Conservation (phyloP, 2,329 filamentous ascomycete genomes). For the Paraphaeosphaeria sporulosa region DNA sequence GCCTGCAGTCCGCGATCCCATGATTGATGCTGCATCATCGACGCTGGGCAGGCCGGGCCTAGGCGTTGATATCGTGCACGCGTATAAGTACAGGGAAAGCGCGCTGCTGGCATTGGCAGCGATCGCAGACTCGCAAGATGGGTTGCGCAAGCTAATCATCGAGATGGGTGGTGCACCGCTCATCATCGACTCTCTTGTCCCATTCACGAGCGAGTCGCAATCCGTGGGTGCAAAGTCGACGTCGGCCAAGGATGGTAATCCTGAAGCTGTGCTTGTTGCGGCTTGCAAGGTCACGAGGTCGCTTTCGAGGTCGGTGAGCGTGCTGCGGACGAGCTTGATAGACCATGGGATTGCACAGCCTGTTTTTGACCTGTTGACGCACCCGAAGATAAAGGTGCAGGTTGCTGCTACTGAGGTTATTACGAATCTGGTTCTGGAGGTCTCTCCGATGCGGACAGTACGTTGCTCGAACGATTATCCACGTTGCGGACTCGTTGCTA, state of each 20-base stretch:
- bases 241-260: conserved; percentile 73
- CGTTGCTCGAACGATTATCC: conserved; percentile 44
- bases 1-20: conserved; percentile 33
- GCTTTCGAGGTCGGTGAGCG: conserved; percentile 82
- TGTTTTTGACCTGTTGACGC: conserved; percentile 76
- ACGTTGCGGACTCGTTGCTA: conserved; percentile 18
- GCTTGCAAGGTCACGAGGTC: conserved; percentile 84
- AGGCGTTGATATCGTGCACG: conserved; percentile 67
- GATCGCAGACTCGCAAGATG: conserved; percentile 80
- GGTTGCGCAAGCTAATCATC: conserved; percentile 82
- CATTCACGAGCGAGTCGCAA: conserved; percentile 54
- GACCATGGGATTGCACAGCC: conserved; percentile 84
- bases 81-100: conserved; percentile 77
- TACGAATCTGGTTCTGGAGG: conserved; percentile 85
- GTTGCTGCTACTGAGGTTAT: conserved; percentile 85
- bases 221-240: conserved; percentile 36
- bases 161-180: conserved; percentile 81
- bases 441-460: conserved; percentile 90
- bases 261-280: conserved; percentile 78
- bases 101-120: conserved; percentile 82
- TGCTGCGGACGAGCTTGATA: conserved; percentile 84
- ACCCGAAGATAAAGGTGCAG: conserved; percentile 79
- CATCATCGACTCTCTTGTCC: conserved; percentile 82
- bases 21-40: conserved; percentile 41
- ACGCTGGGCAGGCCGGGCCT: conserved; percentile 43